Evolutionary conservation across 768 basidiomycete genomes (phyloP).

Genomic region (Pulveroboletus sp.): DNA sequence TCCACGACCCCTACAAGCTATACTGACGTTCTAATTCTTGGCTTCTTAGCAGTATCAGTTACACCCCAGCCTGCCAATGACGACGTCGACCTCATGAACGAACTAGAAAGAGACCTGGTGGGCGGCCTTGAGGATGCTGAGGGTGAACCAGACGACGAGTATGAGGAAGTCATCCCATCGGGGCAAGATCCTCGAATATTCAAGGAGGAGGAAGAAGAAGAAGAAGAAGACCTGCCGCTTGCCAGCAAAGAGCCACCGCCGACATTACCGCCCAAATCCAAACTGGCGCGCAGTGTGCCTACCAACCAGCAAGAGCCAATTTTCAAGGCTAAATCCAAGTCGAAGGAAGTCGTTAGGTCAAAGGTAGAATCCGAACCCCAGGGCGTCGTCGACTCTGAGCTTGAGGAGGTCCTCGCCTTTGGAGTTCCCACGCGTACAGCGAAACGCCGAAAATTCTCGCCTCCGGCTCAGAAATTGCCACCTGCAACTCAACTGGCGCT

Average conservation of each 20-base stretch:
- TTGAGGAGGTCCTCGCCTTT: conserved; percentile 48
- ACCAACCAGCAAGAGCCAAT: conserved; percentile 21
- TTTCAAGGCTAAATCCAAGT: conserved; percentile 26
- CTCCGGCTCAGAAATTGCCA: conserved; percentile 17
- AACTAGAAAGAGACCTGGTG: conserved; percentile 26
- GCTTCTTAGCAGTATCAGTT: conserved; percentile 14
- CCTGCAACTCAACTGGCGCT: conserved; percentile 35
- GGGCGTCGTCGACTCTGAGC: conserved; percentile 26
- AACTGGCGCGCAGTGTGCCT: conserved; percentile 23
- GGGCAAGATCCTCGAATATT: conserved; percentile 32
- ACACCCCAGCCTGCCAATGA: conserved; percentile 26
- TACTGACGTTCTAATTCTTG: conserved; percentile 3
- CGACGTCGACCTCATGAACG: conserved; percentile 27
- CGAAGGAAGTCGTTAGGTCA: conserved; percentile 18
- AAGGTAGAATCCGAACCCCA: conserved; percentile 20
- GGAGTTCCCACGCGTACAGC: conserved; percentile 40
- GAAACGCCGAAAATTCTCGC: conserved; percentile 31
- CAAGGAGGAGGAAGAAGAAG: conserved; percentile 24
- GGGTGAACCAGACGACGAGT: conserved; percentile 42
- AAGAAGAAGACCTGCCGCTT: conserved; percentile 33
- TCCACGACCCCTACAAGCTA: neutral
- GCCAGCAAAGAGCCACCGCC: conserved; percentile 14
- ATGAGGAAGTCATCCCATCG: conserved; percentile 38
- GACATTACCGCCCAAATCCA: conserved; percentile 33
- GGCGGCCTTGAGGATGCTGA: conserved; percentile 34